Conservation (phyloP, 192 early-diverging fungal species). For the Coemansia sp. region DNA sequence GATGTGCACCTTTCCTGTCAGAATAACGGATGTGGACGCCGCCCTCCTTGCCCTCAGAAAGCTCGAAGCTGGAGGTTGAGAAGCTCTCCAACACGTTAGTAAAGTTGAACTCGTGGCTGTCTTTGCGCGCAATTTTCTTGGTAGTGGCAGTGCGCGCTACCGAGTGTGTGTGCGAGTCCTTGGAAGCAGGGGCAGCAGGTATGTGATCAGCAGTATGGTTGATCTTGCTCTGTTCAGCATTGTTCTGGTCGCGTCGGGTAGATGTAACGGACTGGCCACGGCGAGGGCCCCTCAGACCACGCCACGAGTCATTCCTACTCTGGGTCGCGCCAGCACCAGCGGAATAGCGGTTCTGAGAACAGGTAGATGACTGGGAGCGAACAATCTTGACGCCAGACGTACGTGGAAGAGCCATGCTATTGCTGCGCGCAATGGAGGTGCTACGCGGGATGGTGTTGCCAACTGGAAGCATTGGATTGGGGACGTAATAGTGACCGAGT, state of each 20-base stretch:
- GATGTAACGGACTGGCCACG: neutral
- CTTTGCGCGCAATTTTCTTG: neutral
- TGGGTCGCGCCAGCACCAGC: neutral
- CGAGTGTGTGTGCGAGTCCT: neutral
- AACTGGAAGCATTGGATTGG: slow-evolving; percentile 25
- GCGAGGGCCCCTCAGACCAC: neutral
- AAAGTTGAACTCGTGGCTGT: slow-evolving; percentile 24
- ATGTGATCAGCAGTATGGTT: neutral
- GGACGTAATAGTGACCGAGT: slow-evolving; percentile 42
- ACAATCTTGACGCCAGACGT: slow-evolving; percentile 47
- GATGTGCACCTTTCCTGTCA: neutral
- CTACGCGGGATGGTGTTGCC: slow-evolving; percentile 44
- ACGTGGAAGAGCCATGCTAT: slow-evolving; percentile 1
- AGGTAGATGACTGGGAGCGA: slow-evolving; percentile 38
- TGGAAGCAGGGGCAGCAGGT: neutral
- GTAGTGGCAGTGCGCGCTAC: neutral
- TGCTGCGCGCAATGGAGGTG: neutral
- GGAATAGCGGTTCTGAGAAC: slow-evolving; percentile 17
- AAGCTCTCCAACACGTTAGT: slow-evolving; percentile 40
- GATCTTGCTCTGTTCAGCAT: neutral
- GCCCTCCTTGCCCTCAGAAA: slow-evolving; percentile 19
- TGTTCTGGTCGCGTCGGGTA: neutral
- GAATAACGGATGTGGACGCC: slow-evolving; percentile 34
- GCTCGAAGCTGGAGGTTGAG: slow-evolving; percentile 32
- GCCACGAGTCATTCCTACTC: neutral